Evolutionary conservation across 2,329 filamentous ascomycete genomes (phyloP), one percentile per base, ranked within the genome.

Genomic region (Trichoderma sp.): DNA sequence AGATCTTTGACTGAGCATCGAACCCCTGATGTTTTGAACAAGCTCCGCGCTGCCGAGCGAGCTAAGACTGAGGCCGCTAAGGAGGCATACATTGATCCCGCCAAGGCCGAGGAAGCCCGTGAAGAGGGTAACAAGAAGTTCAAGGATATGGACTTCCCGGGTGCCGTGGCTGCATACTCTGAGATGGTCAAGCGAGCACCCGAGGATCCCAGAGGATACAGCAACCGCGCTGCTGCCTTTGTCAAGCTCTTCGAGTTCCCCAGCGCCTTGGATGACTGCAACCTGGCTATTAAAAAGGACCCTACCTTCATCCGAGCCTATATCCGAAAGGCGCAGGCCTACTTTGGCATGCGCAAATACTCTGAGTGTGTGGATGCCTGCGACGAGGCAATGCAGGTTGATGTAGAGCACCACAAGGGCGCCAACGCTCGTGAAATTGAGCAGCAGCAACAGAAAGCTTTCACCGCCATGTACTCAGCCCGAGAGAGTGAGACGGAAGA

Each of bases 121-220:
- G 92, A 97, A 79, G 89, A 96, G 69, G 95, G 95, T 53, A 97
- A 97, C 82, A 88, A 92, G 80, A 97, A 96, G 81, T 99, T 99
- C 87, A 98, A 98, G 85, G 93, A 93, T 75, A 90, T 87, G 35
- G 94, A 99, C 81, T 98, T 94, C 92, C 94, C 95, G 12, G 95
- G 88, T 64, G 95, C 95, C 10, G 94, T 99, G 32, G 93, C 93
- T 53, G 93, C 94, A 1, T 99, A 99, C 84, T 88, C 85, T 1
- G 95, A 99, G 83, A 97, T 98, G 94, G 91, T 91, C 80, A 97
- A 97, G 87, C 93, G 95, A 68, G 91, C 93, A 0, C 95, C 96
- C 6, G 87, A 96, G 0, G 95, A 99, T 77, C 90, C 95, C 48
- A 90, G 96, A 73, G 94, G 95, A 52, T 99, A 95, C 86, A 96